Evolutionary conservation across 495 filamentous ascomycete species (phyloP).

Genomic region (Penicillium egyptiacum): DNA sequence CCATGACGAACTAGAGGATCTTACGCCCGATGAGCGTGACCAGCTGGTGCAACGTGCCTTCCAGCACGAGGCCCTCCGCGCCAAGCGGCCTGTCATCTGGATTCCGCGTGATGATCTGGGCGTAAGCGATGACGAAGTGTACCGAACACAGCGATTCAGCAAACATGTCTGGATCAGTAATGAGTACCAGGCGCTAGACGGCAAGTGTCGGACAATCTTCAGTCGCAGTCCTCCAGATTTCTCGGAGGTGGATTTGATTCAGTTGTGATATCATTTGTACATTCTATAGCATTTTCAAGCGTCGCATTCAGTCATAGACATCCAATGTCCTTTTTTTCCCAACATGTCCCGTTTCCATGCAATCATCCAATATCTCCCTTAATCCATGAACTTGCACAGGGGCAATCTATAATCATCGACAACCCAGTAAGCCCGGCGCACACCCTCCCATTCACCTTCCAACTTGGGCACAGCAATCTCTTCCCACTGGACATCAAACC

Average conservation of each 20-base stretch:
- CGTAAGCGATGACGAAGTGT: slow-evolving; percentile 87
- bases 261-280: slow-evolving; percentile 52
- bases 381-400: slow-evolving; percentile 61
- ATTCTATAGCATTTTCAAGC: slow-evolving; percentile 27
- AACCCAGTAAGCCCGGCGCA: slow-evolving; percentile 84
- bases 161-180: slow-evolving; percentile 93
- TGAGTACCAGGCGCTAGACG: slow-evolving; percentile 82
- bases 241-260: slow-evolving; percentile 85
- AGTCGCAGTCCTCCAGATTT: slow-evolving; percentile 88
- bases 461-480: slow-evolving; percentile 67
- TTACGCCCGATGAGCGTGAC: slow-evolving; percentile 89
- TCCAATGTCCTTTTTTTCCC: slow-evolving; percentile 9
- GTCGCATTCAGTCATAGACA: slow-evolving; percentile 24
- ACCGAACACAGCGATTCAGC: slow-evolving; percentile 70
- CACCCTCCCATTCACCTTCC: slow-evolving; percentile 78
- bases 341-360: not conserved
- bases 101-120: slow-evolving; percentile 91
- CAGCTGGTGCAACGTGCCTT: slow-evolving; percentile 84
- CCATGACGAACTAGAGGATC: slow-evolving; percentile 89
- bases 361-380: slow-evolving; percentile 16
- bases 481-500: slow-evolving; percentile 86
- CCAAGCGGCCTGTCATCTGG: slow-evolving; percentile 87
- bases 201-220: slow-evolving; percentile 82
- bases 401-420: slow-evolving; percentile 73
- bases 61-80: slow-evolving; percentile 83